phyloP scores from a whole-genome alignment of 768 basidiomycete species.

The Mycena amicta region DNA sequence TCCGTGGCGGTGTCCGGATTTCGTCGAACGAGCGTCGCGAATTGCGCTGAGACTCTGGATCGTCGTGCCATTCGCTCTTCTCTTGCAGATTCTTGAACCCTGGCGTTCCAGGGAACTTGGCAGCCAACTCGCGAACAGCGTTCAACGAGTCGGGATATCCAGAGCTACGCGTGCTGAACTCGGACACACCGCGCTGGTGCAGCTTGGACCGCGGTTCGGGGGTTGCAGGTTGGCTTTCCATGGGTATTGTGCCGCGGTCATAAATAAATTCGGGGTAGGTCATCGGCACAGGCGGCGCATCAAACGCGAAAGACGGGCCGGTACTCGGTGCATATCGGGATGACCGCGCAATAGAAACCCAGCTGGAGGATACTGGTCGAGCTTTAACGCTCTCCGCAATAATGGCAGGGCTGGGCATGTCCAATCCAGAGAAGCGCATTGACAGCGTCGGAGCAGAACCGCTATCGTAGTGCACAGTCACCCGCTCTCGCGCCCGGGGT shows the following conservation, averaged over 20 bases:
- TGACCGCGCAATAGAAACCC: constrained; percentile 20
- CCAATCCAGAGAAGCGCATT: constrained; percentile 56
- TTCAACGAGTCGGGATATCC: constrained; percentile 44
- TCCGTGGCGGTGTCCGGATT: background rate
- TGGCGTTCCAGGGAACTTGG: constrained; percentile 49
- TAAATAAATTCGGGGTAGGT: constrained; percentile 14
- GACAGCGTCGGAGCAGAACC: constrained; percentile 52
- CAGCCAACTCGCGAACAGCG: constrained; percentile 52
- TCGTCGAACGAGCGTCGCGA: background rate
- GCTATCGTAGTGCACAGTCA: constrained; percentile 49
- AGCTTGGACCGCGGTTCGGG: background rate
- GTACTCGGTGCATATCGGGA: constrained; percentile 20
- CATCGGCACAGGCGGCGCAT: constrained; percentile 11
- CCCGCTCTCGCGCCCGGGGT: constrained; percentile 22
- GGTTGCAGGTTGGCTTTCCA: background rate
- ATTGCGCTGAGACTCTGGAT: constrained; percentile 8
- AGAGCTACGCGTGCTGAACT: constrained; percentile 28
- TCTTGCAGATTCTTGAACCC: background rate
- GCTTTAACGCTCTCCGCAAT: constrained; percentile 31
- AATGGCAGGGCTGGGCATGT: constrained; percentile 40
- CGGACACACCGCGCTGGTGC: constrained; percentile 16
- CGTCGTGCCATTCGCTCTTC: constrained; percentile 7
- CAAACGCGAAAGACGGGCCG: constrained; percentile 15
- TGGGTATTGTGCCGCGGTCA: background rate
- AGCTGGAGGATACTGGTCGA: constrained; percentile 24